Evolutionary conservation across 169 alveolate species (phyloP), one percentile per base, ranked within the genome.

Genomic region (Eimeria sp.): DNA sequence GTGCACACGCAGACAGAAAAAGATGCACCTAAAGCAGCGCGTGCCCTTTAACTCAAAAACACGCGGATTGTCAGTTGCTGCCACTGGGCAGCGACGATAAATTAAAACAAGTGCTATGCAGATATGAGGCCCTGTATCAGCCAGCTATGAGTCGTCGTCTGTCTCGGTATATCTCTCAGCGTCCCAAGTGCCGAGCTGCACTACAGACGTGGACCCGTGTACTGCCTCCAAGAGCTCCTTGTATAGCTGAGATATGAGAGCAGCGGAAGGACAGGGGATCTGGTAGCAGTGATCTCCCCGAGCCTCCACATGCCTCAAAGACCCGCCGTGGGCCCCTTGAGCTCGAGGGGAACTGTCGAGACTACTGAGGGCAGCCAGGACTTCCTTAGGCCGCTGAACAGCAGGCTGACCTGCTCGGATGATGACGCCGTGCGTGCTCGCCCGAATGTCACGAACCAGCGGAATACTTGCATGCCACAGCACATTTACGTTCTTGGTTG

Each of bases 401-500:
- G 54, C 54, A 25, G 91, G 73, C 49, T 83, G 91, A 30, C 91
- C 91, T 16, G 91, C 91, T n/a, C 91, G 51, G 40, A 92, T 92
- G 92, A 92, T 82, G 51, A 92, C 58, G 13, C 96, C 96, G 92
- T 92, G 96, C 43, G 96, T 82, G 67, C 93, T 82, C 30, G 93
- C 96, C 67, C 96, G 51, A 11, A 92, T 75, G 67, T 92, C 96
- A 27, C 78, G 78, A 58, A 92, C 89, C 65, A 67, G 49, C 27
- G 96, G 93, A 40, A 92, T 92, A 67, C 88, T 82, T 40, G 84
- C 92, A 58, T 92, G 96, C 96, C 96, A 92, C 1, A 80, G 58
- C 5, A 80, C 61, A 61, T 63, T 61, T 5, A 89, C 93, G 43
- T 40, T 61, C 88, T 88, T 47, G 51, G 40, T 82, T 22, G 63